Percentiles rank a stretch among this genome's conserved stretches.
phyloP scores from a whole-genome alignment of 108 stramenopile species.

The Mayamaea pseudoterrestris region DNA sequence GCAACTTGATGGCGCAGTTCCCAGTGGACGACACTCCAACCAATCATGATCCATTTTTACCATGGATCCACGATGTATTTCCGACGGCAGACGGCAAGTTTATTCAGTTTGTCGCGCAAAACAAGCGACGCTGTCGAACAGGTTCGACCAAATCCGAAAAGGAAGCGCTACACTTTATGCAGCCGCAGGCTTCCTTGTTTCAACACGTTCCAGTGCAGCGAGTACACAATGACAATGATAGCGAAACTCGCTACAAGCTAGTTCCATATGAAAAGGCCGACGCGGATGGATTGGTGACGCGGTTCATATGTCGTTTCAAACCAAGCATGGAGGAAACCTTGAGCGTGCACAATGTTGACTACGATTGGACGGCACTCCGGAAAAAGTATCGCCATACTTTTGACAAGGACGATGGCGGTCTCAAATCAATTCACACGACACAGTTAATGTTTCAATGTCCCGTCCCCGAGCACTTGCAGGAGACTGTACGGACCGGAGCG shows the following conservation, averaged over 20 bases:
- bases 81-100: conserved; percentile 64
- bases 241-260: conserved; percentile 45
- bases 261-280: conserved; percentile 74
- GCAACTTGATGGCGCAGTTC: conserved; percentile 38
- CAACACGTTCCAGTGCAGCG: conserved; percentile 76
- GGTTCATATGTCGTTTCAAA: conserved; percentile 84
- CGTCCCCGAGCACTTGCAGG: conserved; percentile 38
- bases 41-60: conserved; percentile 74
- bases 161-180: conserved; percentile 23
- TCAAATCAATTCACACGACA: conserved; percentile 59
- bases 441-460: conserved; percentile 78
- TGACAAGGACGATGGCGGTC: conserved; percentile 50
- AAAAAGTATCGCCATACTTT: conserved; percentile 43
- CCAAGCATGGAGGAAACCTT: conserved; percentile 58
- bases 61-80: conserved; percentile 89
- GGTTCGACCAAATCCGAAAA: conserved; percentile 20
- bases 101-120: conserved; percentile 82
- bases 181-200: conserved; percentile 67
- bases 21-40: conserved; percentile 56
- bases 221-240: conserved; percentile 3
- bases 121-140: conserved; percentile 58
- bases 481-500: conserved; percentile 32
- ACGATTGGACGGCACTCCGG: conserved; percentile 60
- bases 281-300: conserved; percentile 58
- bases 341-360: conserved; percentile 50